Conservation (phyloP, 768 basidiomycete species). For the Phanerochaete sordida region DNA sequence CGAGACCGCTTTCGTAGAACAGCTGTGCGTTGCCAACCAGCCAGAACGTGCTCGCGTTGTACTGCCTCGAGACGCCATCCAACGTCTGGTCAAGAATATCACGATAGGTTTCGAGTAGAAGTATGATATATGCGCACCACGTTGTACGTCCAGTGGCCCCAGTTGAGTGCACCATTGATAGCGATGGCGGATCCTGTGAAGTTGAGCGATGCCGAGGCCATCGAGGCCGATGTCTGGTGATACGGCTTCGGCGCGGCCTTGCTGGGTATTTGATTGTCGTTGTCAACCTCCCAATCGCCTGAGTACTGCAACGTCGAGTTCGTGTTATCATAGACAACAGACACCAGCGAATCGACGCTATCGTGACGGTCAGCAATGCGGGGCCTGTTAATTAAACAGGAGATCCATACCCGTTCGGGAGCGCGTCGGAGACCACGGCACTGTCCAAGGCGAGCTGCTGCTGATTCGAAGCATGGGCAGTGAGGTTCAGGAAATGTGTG, state of each 20-base stretch:
- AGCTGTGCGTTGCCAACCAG: conserved; percentile 42
- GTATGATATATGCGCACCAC: conserved; percentile 16
- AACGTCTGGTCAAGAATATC: conserved; percentile 27
- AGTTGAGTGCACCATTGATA: conserved; percentile 15
- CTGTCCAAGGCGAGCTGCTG: conserved; percentile 48
- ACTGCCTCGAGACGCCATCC: conserved; percentile 4
- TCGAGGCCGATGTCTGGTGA: conserved; percentile 29
- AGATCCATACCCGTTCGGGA: background rate
- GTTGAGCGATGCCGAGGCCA: conserved; percentile 37
- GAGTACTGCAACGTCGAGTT: conserved; percentile 40
- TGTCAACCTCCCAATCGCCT: conserved; percentile 45
- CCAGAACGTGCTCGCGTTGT: conserved; percentile 46
- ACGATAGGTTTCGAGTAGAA: conserved; percentile 35
- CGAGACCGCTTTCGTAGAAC: conserved; percentile 58
- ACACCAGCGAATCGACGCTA: background rate
- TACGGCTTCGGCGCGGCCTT: conserved; percentile 17
- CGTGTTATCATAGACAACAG: conserved; percentile 19
- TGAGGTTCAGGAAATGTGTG: conserved; percentile 55
- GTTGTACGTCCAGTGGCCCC: conserved; percentile 23
- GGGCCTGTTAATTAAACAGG: too few species aligned
- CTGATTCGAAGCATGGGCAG: conserved; percentile 29
- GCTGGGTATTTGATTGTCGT: conserved; percentile 14
- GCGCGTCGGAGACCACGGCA: conserved; percentile 42
- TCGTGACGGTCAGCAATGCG: background rate
- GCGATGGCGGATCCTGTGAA: conserved; percentile 37